These are phyloP conservation scores for Alternaria sp. DNA, from an alignment of 2,329 filamentous ascomycete genomes.

Conservation along the genomic window DNA sequence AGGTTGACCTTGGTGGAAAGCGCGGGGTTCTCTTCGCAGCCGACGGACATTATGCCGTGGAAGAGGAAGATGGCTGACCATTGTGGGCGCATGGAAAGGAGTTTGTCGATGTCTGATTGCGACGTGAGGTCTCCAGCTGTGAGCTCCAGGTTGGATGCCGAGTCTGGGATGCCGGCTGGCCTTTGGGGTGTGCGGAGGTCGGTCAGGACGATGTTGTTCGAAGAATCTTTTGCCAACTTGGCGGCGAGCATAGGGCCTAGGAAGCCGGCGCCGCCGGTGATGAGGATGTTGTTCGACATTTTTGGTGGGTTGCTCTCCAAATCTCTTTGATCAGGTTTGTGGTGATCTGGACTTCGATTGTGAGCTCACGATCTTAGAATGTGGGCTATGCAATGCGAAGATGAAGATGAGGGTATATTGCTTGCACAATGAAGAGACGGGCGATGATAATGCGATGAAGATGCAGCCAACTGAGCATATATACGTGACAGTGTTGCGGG, in stretches of 20 bases:
- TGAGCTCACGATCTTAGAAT: neutral
- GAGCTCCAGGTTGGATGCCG: neutral
- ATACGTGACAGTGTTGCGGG: neutral
- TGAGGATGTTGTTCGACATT: neutral
- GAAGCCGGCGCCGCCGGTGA: constrained; percentile 7
- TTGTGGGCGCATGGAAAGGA: constrained; percentile 1
- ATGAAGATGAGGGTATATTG: neutral
- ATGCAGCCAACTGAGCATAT: neutral
- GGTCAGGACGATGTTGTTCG: constrained; percentile 1
- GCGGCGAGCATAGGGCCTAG: constrained; percentile 8
- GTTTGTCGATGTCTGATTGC: neutral
- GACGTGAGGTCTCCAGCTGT: neutral
- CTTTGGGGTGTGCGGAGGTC: constrained; percentile 1
- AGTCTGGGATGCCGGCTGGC: neutral
- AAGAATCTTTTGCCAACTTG: neutral
- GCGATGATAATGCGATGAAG: neutral
- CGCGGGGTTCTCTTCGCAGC: constrained; percentile 64
- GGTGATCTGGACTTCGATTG: neutral
- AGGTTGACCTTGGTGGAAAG: constrained; percentile 64
- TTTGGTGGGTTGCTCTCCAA: neutral
- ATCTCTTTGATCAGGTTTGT: neutral
- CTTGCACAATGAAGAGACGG: neutral
- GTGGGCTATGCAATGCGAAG: neutral
- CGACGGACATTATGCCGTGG: constrained; percentile 69
- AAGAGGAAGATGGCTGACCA: constrained; percentile 56